Percentiles rank a stretch among this genome's conserved stretches.
phyloP scores from a whole-genome alignment of 257 asterid species.

The Plantago elongata region DNA sequence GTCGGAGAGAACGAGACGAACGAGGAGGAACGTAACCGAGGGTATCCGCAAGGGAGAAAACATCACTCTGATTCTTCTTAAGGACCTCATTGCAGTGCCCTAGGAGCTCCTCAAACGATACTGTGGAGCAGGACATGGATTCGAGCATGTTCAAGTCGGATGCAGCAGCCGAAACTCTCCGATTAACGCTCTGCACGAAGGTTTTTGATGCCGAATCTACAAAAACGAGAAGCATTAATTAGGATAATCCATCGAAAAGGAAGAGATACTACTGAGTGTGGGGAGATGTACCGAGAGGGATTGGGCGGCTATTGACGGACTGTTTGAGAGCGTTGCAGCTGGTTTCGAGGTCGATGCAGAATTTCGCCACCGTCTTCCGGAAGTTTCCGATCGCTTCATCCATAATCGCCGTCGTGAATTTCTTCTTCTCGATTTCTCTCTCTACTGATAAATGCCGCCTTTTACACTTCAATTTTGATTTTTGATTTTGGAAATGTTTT shows the following conservation, averaged over 20 bases:
- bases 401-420: slow-evolving; percentile 26
- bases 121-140: slow-evolving; percentile 78
- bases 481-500: background rate
- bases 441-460: slow-evolving; percentile 6
- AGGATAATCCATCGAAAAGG: background rate
- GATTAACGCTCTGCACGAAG: slow-evolving; percentile 63
- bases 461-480: slow-evolving; percentile 1
- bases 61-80: slow-evolving; percentile 57
- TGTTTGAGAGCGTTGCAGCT: slow-evolving; percentile 73
- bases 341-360: slow-evolving; percentile 74
- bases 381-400: slow-evolving; percentile 61
- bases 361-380: slow-evolving; percentile 52
- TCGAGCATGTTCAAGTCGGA: slow-evolving; percentile 79
- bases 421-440: background rate
- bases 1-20: slow-evolving; percentile 2
- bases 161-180: slow-evolving; percentile 46
- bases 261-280: background rate
- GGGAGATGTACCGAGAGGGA: slow-evolving; percentile 59
- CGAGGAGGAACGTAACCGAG: slow-evolving; percentile 43
- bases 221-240: background rate
- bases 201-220: slow-evolving; percentile 88
- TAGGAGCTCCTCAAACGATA: slow-evolving; percentile 90
- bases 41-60: slow-evolving; percentile 48
- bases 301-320: slow-evolving; percentile 82
- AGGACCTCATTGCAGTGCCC: slow-evolving; percentile 86